Conservation (phyloP, 2,329 filamentous ascomycete genomes). For the Colletotrichum chrysophilum region DNA sequence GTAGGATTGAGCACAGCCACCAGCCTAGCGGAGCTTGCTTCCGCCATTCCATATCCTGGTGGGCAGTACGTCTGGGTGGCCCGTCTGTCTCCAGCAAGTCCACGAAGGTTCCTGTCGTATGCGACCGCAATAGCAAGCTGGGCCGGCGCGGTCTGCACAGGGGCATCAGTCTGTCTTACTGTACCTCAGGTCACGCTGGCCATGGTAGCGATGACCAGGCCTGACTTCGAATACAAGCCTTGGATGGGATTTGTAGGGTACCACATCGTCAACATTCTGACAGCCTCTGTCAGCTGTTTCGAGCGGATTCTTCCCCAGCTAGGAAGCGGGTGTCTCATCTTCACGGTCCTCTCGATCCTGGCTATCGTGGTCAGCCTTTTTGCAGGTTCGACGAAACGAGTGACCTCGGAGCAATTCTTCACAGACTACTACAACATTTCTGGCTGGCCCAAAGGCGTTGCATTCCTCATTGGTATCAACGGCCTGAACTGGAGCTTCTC, state of each 20-base stretch:
- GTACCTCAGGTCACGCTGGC: constrained; percentile 24
- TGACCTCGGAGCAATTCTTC: constrained; percentile 26
- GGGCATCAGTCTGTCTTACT: constrained; percentile 28
- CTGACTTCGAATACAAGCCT: constrained; percentile 27
- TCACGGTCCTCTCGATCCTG: constrained; percentile 27
- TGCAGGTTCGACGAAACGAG: constrained; percentile 24
- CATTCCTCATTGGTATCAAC: constrained; percentile 33
- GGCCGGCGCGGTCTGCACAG: constrained; percentile 29
- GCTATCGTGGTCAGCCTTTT: constrained; percentile 30
- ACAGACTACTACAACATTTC: constrained; percentile 24
- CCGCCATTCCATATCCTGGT: constrained; percentile 32
- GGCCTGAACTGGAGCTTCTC: constrained; percentile 34
- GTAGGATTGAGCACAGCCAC: constrained; percentile 28
- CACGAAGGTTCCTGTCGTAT: constrained; percentile 27
- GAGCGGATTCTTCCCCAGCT: constrained; percentile 28
- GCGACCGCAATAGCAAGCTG: constrained; percentile 27
- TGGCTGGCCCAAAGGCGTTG: constrained; percentile 30
- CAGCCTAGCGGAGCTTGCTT: constrained; percentile 30
- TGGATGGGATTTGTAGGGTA: constrained; percentile 33
- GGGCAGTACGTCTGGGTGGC: constrained; percentile 33
- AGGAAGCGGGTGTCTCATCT: constrained; percentile 27
- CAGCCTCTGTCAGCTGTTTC: constrained; percentile 24
- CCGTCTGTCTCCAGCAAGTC: constrained; percentile 22
- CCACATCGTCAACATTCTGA: constrained; percentile 28
- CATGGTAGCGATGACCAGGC: constrained; percentile 26